A percentile compares a stretch with the other conserved stretches of the same genome.
Conservation (phyloP, 2,329 filamentous ascomycete species). For the Emergomyces orientalis region DNA sequence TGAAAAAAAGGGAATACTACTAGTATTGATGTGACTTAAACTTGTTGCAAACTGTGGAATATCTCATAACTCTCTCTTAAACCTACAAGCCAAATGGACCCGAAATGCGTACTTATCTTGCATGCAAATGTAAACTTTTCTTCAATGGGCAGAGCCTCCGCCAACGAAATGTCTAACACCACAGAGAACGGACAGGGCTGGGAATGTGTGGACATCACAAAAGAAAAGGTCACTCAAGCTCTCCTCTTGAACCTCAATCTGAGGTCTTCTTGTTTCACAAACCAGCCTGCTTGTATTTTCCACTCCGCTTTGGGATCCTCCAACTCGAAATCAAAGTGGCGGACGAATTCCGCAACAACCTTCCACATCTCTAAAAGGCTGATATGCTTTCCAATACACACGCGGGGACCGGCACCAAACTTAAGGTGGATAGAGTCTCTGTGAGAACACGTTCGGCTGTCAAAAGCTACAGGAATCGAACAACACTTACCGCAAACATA, state of each 20-base stretch:
- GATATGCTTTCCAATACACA: constrained; percentile 15
- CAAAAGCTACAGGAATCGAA: not conserved
- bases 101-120: no score
- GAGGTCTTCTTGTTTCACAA: constrained; percentile 3
- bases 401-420: constrained; percentile 5
- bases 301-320: not conserved
- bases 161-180: not conserved
- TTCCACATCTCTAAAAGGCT: constrained; percentile 15
- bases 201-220: no score
- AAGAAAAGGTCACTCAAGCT: not conserved
- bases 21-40: no score
- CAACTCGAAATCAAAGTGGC: constrained; percentile 3
- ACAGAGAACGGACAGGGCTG: not conserved
- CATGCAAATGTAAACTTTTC: no score
- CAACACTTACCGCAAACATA: not conserved
- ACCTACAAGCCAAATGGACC: no score
- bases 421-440: not conserved
- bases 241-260: constrained; percentile 2
- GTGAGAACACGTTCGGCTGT: not conserved
- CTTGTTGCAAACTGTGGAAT: no score
- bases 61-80: no score
- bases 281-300: not conserved
- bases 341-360: constrained; percentile 11
- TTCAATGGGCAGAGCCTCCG: no score
- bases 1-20: no score